Base-by-base conservation (phyloP, 768 basidiomycete species). In the Ramaria sp. region DNA sequence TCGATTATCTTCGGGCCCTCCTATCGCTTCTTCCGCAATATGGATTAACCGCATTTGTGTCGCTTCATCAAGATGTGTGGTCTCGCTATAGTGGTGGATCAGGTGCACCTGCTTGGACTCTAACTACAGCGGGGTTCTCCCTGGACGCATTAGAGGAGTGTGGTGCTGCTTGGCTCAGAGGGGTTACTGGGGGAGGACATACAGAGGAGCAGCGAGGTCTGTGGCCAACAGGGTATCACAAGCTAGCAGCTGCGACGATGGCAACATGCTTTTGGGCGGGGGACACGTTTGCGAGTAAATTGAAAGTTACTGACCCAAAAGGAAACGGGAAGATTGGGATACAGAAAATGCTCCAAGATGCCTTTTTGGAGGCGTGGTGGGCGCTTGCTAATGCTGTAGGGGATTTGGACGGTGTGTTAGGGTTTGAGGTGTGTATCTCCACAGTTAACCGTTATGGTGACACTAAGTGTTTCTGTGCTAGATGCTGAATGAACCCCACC, bases 81-180 rank as follows among this genome's bases (percentile, higher is more conserved):
- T 95, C 92, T 0, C 81, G 95, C 3, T 94, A 93, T 61, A 82
- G 83, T 2, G 95, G 95, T 7, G 95, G 95, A 42, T 95, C 91
- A 1, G 95, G 96, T 1, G 94, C 95, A 0, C 96, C 96, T 1
- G 91, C 88, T 3, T 99, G 96, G 95, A 96, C 93, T 1, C 71
- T 98, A 1, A 84, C 90, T 57, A 67, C 78, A 9, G 85, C 82
- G 7, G 96, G 95, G 0, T 91, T 98, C 58, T 88, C 95, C 63
- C 69, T 96, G 2, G 70, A 78, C 41, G 78, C 79, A 1, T 71
- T 98, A 3, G 91, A 94, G 58, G 79, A 85, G 53, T 80, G 84
- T 0, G 88, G 85, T 0, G 88, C 92, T 0, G 95, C 92, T 0
- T 97, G 94, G 83, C 69, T 95, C 0, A 72, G 76, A 38, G 93